Base-by-base conservation (phyloP, 768 basidiomycete genomes). In the Suillus lakei region DNA sequence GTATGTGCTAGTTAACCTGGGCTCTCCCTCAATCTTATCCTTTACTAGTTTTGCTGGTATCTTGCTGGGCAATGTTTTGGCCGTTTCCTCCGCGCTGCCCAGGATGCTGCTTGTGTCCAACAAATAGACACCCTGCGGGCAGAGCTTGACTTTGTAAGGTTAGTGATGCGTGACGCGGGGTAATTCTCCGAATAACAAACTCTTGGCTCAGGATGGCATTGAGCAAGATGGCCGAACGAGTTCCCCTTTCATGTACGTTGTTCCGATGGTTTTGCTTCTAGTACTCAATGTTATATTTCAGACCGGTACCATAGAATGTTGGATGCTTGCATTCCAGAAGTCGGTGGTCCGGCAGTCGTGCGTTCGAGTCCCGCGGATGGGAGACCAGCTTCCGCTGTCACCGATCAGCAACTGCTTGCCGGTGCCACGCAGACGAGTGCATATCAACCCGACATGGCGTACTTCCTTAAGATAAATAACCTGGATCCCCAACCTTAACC, bases 91-190 rank as follows among this genome's bases (percentile, higher is more conserved):
- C 85, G 86, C 67, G 88, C 86, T 38, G 87, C 90, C 4, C 79
- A 86, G 38, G 85, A 90, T 41, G 83, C 82, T 5, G 83, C 86
- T 23, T 83, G 83, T 64, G 70, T 78, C 30, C 87, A 88, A 36
- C 88, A 90, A 72, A 80, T 85, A n/a, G 70, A 82, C 2, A 87
- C 84, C 15, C 73, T 92, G 9, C 85, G 84, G 23, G 77, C 81
- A 13, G 92, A 93, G 73, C 77, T 92, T 34, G 86, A 87, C 62
- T 91, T 90, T 70, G 81, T 92, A n/a, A 82, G 85, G 90, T 90
- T 58, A 58, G 87, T 79, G 54, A 61, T 34, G 6, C 32, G 18
- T 18, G 30, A 53, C 26, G 23, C 39, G 21, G 13, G 26, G 9
- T 43, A 34, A 9, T 32, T 44, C 26, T 23, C 7, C 32, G 30